Evolutionary conservation across 345 rosid species (phyloP).

Genomic region (Boechera retrofracta): DNA sequence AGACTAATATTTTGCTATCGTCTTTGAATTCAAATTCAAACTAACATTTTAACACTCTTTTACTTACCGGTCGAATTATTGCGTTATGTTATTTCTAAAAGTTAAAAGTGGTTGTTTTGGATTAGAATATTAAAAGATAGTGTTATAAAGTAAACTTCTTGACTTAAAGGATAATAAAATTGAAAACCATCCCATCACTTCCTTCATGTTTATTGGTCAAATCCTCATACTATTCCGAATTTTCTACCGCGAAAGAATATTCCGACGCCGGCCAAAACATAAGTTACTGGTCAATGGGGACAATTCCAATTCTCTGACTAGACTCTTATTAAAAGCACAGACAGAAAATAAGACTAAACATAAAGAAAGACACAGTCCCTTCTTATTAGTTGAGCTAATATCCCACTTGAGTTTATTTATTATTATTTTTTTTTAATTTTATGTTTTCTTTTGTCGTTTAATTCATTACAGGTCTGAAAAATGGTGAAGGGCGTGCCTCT

Average conservation of each 20-base stretch:
- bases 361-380: not conserved
- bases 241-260: conserved; percentile 31
- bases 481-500: conserved; percentile 29
- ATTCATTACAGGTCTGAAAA: conserved; percentile 40
- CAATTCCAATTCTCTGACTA: conserved; percentile 24
- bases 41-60: conserved; percentile 6
- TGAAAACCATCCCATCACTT: conserved; percentile 9
- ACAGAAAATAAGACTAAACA: conserved; percentile 28
- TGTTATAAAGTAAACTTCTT: conserved; percentile 20
- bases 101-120: conserved; percentile 24
- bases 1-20: not conserved
- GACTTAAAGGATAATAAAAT: not conserved
- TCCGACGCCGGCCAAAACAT: conserved; percentile 38
- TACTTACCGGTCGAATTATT: conserved; percentile 35
- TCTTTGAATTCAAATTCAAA: conserved; percentile 15
- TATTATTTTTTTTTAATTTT: conserved; percentile 9
- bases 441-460: conserved; percentile 39
- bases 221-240: not conserved
- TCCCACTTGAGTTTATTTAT: conserved; percentile 29
- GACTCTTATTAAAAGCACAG: conserved; percentile 8
- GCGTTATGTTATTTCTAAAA: conserved; percentile 32
- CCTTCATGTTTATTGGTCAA: conserved; percentile 31
- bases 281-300: conserved; percentile 26
- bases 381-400: conserved; percentile 37
- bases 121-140: not conserved